A percentile compares a stretch with the other conserved stretches of the same genome.
These are phyloP conservation scores for Chaetothyriales sp. DNA, from an alignment of 2,329 filamentous ascomycete genomes.

Conservation along the genomic window DNA sequence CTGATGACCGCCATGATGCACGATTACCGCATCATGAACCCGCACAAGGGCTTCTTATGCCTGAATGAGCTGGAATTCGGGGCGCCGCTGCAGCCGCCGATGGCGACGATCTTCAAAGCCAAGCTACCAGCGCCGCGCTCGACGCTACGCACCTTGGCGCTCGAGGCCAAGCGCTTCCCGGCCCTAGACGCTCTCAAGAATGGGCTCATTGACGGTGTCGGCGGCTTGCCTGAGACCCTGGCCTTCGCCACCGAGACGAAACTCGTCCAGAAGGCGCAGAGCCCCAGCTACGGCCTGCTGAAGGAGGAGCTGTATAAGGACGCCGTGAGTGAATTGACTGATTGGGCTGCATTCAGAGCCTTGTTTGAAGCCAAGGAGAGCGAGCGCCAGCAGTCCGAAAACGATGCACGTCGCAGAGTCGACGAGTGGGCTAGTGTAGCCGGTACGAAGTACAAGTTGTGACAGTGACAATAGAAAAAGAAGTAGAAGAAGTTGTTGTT, in stretches of 20 bases:
- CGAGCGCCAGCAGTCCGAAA: not conserved
- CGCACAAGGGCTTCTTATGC: constrained; percentile 57
- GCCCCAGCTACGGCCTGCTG: constrained; percentile 54
- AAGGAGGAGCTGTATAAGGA: constrained; percentile 66
- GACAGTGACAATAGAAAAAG: not conserved
- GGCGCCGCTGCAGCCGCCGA: constrained; percentile 57
- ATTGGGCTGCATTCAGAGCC: not conserved
- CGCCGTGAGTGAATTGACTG: constrained; percentile 37
- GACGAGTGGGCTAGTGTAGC: not conserved
- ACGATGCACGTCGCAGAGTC: not conserved
- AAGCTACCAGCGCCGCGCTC: constrained; percentile 40
- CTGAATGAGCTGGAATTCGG: constrained; percentile 74
- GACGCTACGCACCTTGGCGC: constrained; percentile 50
- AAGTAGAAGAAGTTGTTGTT: not conserved
- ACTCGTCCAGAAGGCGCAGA: constrained; percentile 48
- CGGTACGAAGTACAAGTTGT: not conserved
- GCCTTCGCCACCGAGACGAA: constrained; percentile 45
- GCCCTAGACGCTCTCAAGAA: constrained; percentile 49
- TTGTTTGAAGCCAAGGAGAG: not conserved
- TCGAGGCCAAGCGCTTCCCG: constrained; percentile 59
- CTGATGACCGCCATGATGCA: constrained; percentile 71
- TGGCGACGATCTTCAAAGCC: constrained; percentile 60
- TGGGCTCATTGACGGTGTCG: constrained; percentile 56
- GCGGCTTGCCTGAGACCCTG: constrained; percentile 51
- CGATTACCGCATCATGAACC: constrained; percentile 68